phyloP scores from a whole-genome alignment of 1,139 yeast genomes.

The Geotrichum phurueaensis region DNA sequence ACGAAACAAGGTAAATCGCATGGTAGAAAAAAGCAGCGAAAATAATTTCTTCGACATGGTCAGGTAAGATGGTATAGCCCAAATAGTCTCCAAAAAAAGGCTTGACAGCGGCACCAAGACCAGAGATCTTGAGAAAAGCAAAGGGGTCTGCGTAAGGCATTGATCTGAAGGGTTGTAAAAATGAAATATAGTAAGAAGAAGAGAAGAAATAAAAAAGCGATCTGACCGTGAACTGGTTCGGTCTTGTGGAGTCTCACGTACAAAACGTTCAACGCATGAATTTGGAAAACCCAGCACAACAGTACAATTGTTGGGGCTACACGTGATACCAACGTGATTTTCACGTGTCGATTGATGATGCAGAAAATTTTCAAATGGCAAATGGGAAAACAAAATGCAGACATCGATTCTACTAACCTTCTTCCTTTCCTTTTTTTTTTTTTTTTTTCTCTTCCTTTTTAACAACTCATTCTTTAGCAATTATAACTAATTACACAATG shows the following conservation, averaged over 20 bases:
- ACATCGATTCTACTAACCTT: background rate
- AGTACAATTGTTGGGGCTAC: background rate
- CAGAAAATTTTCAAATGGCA: background rate
- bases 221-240: background rate
- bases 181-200: background rate
- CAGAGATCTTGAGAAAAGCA: constrained; percentile 14
- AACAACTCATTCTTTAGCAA: background rate
- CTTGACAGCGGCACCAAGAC: constrained; percentile 14
- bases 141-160: constrained; percentile 18
- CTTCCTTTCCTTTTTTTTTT: background rate
- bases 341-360: background rate
- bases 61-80: constrained; percentile 33
- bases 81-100: constrained; percentile 16
- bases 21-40: constrained; percentile 45
- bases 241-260: background rate
- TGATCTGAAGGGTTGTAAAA: background rate
- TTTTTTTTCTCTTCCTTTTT: background rate
- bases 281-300: background rate
- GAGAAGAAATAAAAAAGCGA: background rate
- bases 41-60: constrained; percentile 50
- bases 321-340: background rate
- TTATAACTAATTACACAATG: constrained; percentile 31
- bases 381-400: background rate
- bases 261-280: background rate
- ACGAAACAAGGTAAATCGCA: constrained; percentile 40